Conservation (phyloP, 2,329 filamentous ascomycete genomes). For the Bipolaris cookei region DNA sequence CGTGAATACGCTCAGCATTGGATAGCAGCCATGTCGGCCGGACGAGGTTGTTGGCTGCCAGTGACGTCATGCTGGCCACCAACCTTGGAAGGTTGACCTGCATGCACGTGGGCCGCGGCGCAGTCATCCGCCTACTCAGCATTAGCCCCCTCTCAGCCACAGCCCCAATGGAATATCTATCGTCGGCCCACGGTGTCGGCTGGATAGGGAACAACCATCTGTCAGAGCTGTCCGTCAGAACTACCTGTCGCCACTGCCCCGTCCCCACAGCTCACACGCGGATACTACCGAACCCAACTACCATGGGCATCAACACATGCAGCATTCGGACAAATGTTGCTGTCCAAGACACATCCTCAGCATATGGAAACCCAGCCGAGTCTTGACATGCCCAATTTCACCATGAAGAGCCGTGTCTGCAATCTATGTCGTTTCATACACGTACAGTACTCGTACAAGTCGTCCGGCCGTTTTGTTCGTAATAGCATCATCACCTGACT, state of each 20-base stretch:
- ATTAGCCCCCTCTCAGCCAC: conserved; percentile 21
- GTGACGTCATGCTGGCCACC: conserved; percentile 31
- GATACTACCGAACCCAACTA: background rate
- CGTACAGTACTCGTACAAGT: conserved; percentile 12
- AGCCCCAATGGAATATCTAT: background rate
- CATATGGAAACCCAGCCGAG: conserved; percentile 3
- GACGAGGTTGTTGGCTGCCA: background rate
- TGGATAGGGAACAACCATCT: background rate
- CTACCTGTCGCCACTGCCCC: background rate
- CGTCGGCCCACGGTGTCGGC: conserved; percentile 1
- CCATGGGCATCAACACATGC: background rate
- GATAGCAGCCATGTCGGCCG: conserved; percentile 21
- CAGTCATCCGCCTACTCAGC: conserved; percentile 1
- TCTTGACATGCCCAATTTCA: background rate
- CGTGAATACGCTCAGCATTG: conserved; percentile 23
- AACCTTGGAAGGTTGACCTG: conserved; percentile 2
- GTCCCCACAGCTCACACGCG: background rate
- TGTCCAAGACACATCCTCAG: background rate
- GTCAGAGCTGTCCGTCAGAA: background rate
- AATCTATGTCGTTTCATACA: conserved; percentile 8
- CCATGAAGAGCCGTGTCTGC: conserved; percentile 3
- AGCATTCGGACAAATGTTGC: background rate
- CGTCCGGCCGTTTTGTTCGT: background rate
- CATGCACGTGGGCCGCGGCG: conserved; percentile 10
- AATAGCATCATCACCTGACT: background rate